A percentile compares a stretch with the other conserved stretches of the same genome.
Evolutionary conservation across 2,329 filamentous ascomycete genomes (phyloP).

Genomic region (Cladosporium velox): DNA sequence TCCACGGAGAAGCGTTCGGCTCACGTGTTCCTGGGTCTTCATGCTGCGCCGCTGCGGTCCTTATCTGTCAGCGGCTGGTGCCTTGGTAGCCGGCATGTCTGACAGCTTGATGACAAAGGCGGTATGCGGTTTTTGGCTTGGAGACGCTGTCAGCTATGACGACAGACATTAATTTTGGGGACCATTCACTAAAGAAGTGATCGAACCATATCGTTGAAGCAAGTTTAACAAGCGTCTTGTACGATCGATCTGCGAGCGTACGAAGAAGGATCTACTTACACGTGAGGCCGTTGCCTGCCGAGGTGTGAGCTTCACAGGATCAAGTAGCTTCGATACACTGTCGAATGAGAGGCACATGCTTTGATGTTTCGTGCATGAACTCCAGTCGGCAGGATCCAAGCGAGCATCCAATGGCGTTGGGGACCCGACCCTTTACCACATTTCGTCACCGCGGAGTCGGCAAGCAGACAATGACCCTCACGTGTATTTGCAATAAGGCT

Average conservation of each 20-base stretch:
- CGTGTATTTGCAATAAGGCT: neutral
- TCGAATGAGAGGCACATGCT: neutral
- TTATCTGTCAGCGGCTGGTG: conserved; percentile 1
- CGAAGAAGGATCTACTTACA: neutral
- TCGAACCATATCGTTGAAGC: neutral
- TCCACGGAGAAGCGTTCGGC: neutral
- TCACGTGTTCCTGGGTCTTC: neutral
- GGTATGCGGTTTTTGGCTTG: neutral
- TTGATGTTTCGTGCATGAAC: conserved; percentile 4
- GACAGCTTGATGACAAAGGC: conserved; percentile 12
- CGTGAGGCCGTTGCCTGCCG: neutral
- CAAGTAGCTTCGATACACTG: neutral
- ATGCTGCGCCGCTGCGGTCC: neutral
- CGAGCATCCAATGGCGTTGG: neutral
- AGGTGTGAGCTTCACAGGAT: neutral
- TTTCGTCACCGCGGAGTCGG: neutral
- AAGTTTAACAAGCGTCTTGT: neutral
- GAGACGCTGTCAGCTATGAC: neutral
- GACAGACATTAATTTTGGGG: neutral
- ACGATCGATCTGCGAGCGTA: neutral
- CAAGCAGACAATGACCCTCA: neutral
- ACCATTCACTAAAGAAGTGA: neutral
- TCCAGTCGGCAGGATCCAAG: conserved; percentile 1
- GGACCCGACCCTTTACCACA: neutral
- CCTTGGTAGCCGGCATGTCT: conserved; percentile 3